These are phyloP conservation scores for Nakazawaea populi DNA, from an alignment of 805 yeast genomes.

Conservation along the genomic window DNA sequence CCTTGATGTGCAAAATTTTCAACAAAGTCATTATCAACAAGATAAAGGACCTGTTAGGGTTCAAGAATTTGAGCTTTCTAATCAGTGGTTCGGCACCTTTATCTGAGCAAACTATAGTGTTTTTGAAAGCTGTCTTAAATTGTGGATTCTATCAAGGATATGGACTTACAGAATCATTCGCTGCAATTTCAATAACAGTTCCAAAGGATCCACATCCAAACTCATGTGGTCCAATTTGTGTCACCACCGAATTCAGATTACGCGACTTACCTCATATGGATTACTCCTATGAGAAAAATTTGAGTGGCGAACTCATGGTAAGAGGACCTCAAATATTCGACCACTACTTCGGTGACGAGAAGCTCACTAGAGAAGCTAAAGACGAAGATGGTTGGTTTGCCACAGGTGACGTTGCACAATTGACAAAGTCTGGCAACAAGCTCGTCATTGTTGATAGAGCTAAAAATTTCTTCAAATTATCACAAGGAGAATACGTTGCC, in stretches of 20 bases:
- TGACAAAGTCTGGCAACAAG: slow-evolving; percentile 31
- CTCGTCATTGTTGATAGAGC: slow-evolving; percentile 51
- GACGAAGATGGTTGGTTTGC: slow-evolving; percentile 48
- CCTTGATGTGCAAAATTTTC: slow-evolving; percentile 28
- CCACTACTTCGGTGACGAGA: slow-evolving; percentile 41
- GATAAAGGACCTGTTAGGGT: slow-evolving; percentile 35
- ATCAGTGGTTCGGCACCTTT: slow-evolving; percentile 68
- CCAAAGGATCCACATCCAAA: slow-evolving; percentile 31
- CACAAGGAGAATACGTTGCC: slow-evolving; percentile 30
- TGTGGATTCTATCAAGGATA: slow-evolving; percentile 47
- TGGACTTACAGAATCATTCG: slow-evolving; percentile 62
- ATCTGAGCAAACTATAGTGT: slow-evolving; percentile 51
- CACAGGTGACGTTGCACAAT: slow-evolving; percentile 50
- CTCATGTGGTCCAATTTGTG: slow-evolving; percentile 42
- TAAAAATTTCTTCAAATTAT: slow-evolving; percentile 58
- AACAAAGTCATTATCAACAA: slow-evolving; percentile 30
- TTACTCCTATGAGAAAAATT: not conserved
- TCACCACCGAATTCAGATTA: slow-evolving; percentile 49
- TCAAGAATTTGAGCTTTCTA: slow-evolving; percentile 33
- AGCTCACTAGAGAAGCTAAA: slow-evolving; percentile 40
- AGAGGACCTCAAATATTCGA: slow-evolving; percentile 52
- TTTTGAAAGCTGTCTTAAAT: slow-evolving; percentile 49
- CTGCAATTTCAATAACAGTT: slow-evolving; percentile 38
- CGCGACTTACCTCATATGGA: slow-evolving; percentile 57
- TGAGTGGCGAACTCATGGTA: slow-evolving; percentile 48